phyloP scores from a whole-genome alignment of 1,284 basidiomycete genomes.

The Trichosporon ovoides region DNA sequence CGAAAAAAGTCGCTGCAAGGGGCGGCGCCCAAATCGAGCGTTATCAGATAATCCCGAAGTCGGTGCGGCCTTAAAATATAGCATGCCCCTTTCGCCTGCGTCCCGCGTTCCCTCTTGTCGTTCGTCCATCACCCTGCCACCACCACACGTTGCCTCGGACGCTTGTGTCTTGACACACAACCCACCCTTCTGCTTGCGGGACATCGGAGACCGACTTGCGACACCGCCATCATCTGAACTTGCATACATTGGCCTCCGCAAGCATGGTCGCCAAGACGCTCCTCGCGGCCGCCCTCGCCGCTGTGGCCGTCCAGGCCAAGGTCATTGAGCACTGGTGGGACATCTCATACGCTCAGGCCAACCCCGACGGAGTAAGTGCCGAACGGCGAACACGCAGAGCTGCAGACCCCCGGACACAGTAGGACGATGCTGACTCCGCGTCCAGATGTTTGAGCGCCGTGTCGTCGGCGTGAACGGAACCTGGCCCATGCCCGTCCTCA shows the following conservation, averaged over 20 bases:
- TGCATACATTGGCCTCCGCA: not conserved
- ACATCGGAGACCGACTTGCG: not conserved
- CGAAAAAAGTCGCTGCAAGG: not conserved
- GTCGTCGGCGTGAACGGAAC: conserved; percentile 82
- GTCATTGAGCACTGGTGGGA: conserved; percentile 49
- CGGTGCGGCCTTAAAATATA: not conserved
- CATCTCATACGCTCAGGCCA: conserved; percentile 46
- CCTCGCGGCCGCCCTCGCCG: conserved; percentile 21
- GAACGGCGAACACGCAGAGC: not conserved
- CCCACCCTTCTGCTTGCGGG: no score
- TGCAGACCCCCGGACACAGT: not conserved
- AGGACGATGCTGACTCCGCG: not conserved
- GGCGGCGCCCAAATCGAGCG: not conserved
- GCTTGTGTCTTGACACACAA: not conserved
- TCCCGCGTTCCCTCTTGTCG: not conserved
- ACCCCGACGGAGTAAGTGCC: conserved; percentile 48
- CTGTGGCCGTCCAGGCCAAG: conserved; percentile 32
- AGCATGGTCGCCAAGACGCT: conserved; percentile 17
- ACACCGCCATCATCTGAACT: not conserved
- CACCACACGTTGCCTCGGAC: not conserved
- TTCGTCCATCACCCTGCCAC: not conserved
- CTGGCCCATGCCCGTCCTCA: conserved; percentile 75
- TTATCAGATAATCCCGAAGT: conserved; percentile 13
- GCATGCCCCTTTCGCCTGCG: not conserved
- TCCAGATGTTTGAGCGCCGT: conserved; percentile 53